Evolutionary conservation across 768 basidiomycete genomes (phyloP).

Genomic region (Rhodocollybia butyracea): DNA sequence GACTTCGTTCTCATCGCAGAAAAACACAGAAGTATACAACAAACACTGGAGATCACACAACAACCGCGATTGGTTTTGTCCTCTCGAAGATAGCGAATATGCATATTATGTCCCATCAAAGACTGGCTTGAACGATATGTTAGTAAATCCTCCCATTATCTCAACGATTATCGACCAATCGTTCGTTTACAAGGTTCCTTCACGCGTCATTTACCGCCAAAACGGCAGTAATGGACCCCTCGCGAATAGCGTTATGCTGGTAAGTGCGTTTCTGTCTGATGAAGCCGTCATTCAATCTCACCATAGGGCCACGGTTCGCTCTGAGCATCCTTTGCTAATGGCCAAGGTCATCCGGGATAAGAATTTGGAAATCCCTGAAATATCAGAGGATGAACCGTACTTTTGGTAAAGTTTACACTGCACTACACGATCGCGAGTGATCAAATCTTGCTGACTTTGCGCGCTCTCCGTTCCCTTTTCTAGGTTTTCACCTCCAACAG

Average conservation of each 20-base stretch:
- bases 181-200: constrained; percentile 23
- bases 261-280: too few species aligned
- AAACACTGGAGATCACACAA: constrained; percentile 1
- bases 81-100: constrained; percentile 28
- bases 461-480: neutral
- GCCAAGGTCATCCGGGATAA: constrained; percentile 37
- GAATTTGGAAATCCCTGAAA: neutral
- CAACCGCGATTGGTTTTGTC: constrained; percentile 16
- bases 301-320: constrained; percentile 52
- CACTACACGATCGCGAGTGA: too few species aligned
- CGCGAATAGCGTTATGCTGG: constrained; percentile 51
- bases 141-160: constrained; percentile 11
- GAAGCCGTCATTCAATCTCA: too few species aligned
- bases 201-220: constrained; percentile 27
- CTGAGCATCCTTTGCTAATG: constrained; percentile 55
- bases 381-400: constrained; percentile 1
- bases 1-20: too few species aligned
- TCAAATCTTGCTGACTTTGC: too few species aligned
- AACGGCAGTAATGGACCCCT: constrained; percentile 10
- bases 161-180: neutral
- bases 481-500: constrained; percentile 42
- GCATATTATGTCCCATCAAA: constrained; percentile 26
- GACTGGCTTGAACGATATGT: constrained; percentile 33
- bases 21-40: too few species aligned
- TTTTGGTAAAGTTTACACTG: neutral